Percentiles rank a stretch among this genome's conserved stretches.
Conservation (phyloP, 805 yeast species). For the Wickerhamomyces chaumierensis region DNA sequence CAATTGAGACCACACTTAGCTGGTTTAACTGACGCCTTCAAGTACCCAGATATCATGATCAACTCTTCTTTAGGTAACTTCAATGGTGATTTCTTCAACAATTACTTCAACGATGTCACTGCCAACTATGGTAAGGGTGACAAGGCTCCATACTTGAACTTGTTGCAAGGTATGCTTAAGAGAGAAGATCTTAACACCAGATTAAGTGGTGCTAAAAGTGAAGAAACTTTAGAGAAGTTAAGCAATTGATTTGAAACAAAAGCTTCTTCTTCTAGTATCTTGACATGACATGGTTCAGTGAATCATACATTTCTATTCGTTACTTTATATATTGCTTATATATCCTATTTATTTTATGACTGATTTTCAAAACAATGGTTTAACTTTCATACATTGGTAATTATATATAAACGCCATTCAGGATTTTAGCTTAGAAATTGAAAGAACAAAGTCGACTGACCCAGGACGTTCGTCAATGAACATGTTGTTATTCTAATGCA, state of each 20-base stretch:
- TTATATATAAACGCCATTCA: no score
- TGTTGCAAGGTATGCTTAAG: constrained; percentile 26
- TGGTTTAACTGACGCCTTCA: constrained; percentile 76
- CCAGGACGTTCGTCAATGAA: no score
- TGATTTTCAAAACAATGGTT: no score
- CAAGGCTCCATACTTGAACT: constrained; percentile 41
- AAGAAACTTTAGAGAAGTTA: constrained; percentile 21
- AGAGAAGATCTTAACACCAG: constrained; percentile 28
- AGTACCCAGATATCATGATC: constrained; percentile 67
- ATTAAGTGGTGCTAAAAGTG: constrained; percentile 21
- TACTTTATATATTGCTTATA: no score
- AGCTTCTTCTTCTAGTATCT: no score
- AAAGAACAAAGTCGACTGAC: no score
- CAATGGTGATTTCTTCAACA: constrained; percentile 76
- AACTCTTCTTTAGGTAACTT: constrained; percentile 74
- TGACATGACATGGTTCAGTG: no score
- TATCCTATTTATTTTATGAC: no score
- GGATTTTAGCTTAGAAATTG: no score
- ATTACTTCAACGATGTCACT: constrained; percentile 56
- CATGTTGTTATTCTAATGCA: no score
- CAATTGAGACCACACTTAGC: constrained; percentile 57
- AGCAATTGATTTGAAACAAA: constrained; percentile 14
- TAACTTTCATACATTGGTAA: no score
- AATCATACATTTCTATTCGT: no score
- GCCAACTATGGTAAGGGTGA: constrained; percentile 33